Evolutionary conservation across 2,329 filamentous ascomycete genomes (phyloP).

Genomic region (Aspergillus clavatus): DNA sequence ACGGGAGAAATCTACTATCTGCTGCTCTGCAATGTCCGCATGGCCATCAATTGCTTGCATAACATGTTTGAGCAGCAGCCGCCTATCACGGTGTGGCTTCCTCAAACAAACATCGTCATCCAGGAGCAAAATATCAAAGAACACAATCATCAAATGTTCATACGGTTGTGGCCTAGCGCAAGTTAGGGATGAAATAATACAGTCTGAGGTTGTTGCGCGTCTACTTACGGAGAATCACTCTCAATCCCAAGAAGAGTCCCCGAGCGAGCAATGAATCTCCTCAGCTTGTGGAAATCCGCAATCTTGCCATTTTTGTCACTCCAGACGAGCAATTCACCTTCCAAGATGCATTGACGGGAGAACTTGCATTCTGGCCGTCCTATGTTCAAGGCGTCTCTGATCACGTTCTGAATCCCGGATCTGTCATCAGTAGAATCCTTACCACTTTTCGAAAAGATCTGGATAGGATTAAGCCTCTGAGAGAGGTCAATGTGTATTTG

Average conservation of each 20-base stretch:
- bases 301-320: conserved; percentile 62
- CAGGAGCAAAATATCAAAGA: conserved; percentile 56
- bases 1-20: conserved; percentile 61
- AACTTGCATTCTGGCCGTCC: conserved; percentile 56
- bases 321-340: conserved; percentile 79
- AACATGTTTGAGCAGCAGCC: conserved; percentile 54
- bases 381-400: conserved; percentile 62
- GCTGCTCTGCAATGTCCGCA: conserved; percentile 62
- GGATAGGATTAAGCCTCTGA: conserved; percentile 53
- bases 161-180: conserved; percentile 42
- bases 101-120: conserved; percentile 52
- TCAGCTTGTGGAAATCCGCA: conserved; percentile 73
- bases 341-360: conserved; percentile 65
- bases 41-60: conserved; percentile 54
- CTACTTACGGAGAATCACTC: conserved; percentile 61
- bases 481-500: conserved; percentile 75
- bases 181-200: conserved; percentile 12
- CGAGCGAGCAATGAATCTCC: conserved; percentile 71
- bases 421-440: conserved; percentile 80
- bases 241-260: conserved; percentile 64
- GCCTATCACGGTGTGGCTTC: conserved; percentile 39
- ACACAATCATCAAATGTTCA: conserved; percentile 58
- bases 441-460: conserved; percentile 88
- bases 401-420: conserved; percentile 55
- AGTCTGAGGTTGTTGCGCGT: background rate